Base-by-base conservation (phyloP, 192 early-diverging fungal genomes). In the Cetraspora pellucida region DNA sequence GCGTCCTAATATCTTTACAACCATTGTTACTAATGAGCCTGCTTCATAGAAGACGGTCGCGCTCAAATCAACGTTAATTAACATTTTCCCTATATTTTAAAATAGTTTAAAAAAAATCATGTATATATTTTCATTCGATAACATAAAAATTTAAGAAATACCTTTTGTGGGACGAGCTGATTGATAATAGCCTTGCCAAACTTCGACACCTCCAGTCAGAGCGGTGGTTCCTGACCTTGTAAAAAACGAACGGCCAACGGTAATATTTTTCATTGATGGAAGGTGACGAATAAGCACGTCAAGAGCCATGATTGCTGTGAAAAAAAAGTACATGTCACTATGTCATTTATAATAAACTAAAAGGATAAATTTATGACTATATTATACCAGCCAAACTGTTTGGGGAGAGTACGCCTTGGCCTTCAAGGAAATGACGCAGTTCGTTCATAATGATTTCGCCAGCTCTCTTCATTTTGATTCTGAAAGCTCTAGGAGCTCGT, bases 141-240 rank as follows among this genome's bases (percentile, higher is more conserved):
- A 61, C n/a, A n/a, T 30, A 75, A 31, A 49, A 28, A 49, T 17
- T 49, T 63, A 49, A 25, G 17, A 46, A 17, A 80, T 82, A 73
- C 93, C 93, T n/a, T 80, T 25, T 44, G 90, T 85, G 0, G 95
- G 93, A 10, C 92, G 87, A 47, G 95, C 86, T 28, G 91, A 93
- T 67, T 95, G 94, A 74, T 94, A 96, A 79, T 91, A 95, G 27
- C 97, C 97, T 78, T 91, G 88, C 96, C 96, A 96, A 5, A 93
- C 88, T 81, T 96, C 94, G 25, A 91, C 87, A 23, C 94, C 93
- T 23, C 94, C 91, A 7, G 82, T 71, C 0, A 88, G 87, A 44
- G 69, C 55, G 27, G 59, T 55, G 0, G 76, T 78, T 57, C 83
- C 83, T 9, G 85, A 80, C 31, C 90, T 86, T 2, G 93, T 96